Base-by-base conservation (phyloP, 805 yeast species). In the Zygosaccharomyces rouxii region DNA sequence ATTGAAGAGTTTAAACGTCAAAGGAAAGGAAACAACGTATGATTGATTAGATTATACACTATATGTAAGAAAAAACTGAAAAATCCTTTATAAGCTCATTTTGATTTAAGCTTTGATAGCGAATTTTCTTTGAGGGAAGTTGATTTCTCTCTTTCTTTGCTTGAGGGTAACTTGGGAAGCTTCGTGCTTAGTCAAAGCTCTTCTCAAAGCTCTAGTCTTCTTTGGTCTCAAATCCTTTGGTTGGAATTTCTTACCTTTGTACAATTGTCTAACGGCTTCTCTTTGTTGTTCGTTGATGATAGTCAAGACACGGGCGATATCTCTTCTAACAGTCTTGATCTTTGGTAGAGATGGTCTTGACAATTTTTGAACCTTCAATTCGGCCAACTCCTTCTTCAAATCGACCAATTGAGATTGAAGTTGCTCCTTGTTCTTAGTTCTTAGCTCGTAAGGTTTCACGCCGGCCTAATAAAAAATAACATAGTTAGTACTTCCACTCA, bases 121-220 rank as follows among this genome's bases (percentile, higher is more conserved):
- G 79, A 79, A 94, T 79, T 86, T 86, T 84, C 95, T 89, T 80
- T 85, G 90, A 75, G 99, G 98, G 96, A 84, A 89, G 77, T 97
- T 96, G 70, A 82, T 80, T 71, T 81, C 81, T 78, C 80, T 84
- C 90, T 94, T 94, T 77, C 80, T 81, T 73, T 90, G 89, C 82
- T 86, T 89, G 66, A 77, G 85, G 70, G 98, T 92, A 73, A 77
- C 75, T 73, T 78, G 77, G 67, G 80, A 70, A 73, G 87, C 84
- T 80, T 94, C 97, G 76, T 76, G 75, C 71, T 85, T 80, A 75
- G 97, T 83, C 72, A 94, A 82, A 72, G 84, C 82, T 83, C 98
- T 87, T 87, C 99, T 92, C 78, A 92, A 78, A 76, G 99, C 98
- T 85, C 98, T 92, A 78, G 99, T 94, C 86, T 94, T 88, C 92